A percentile compares a stretch with the other conserved stretches of the same genome.
Evolutionary conservation across 176 grass and related monocot genomes (phyloP).

Genomic region (barley (Hordeum vulgare)): DNA sequence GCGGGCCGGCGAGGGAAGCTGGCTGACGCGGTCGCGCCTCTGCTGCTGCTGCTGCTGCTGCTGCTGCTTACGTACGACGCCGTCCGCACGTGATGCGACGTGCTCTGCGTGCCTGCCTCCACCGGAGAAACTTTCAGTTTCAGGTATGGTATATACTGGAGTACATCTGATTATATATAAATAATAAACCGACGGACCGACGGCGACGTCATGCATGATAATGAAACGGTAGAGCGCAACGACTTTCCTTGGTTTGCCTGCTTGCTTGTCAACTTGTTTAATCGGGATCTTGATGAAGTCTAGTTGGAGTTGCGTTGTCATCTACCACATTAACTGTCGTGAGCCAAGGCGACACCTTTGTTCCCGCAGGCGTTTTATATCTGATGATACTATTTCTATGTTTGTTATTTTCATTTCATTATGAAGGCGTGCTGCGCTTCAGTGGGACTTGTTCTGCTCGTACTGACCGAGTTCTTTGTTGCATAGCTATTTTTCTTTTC

Average conservation of each 20-base stretch:
- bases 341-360: neutral
- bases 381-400: too few relatives aligned
- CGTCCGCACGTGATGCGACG: neutral
- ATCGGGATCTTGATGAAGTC: neutral
- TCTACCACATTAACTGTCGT: neutral
- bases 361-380: neutral
- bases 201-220: neutral
- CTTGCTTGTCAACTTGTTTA: neutral
- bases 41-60: too few relatives aligned
- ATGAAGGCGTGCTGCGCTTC: neutral
- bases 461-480: neutral
- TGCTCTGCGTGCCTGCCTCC: neutral
- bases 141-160: too few relatives aligned
- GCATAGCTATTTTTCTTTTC: neutral
- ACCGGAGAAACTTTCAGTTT: neutral
- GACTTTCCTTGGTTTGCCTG: neutral
- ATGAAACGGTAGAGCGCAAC: neutral
- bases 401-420: too few relatives aligned
- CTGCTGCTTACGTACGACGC: neutral
- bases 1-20: conserved; percentile 1
- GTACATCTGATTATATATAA: neutral
- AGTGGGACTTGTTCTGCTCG: neutral
- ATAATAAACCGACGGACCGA: neutral
- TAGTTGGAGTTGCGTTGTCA: neutral
- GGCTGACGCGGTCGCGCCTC: neutral